Percentiles rank a stretch among this genome's conserved stretches.
Conservation (phyloP, 2,329 filamentous ascomycete genomes). For the Aspergillus neotritici region DNA sequence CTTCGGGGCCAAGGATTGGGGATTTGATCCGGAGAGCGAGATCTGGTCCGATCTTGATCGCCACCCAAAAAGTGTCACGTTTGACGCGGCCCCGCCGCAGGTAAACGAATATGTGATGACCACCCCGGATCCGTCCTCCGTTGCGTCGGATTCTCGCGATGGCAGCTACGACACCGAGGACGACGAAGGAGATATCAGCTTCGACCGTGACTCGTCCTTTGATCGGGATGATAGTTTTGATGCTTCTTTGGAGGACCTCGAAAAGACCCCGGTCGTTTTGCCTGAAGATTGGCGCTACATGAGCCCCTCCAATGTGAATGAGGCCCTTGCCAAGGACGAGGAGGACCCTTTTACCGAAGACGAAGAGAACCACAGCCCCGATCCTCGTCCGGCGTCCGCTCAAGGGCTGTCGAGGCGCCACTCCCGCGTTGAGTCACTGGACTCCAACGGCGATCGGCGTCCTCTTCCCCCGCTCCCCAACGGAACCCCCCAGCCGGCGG, state of each 20-base stretch:
- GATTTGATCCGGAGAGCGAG: conserved; percentile 62
- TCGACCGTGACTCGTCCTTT: conserved; percentile 52
- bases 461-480: conserved; percentile 81
- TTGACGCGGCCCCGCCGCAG: conserved; percentile 86
- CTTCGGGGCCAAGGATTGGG: conserved; percentile 54
- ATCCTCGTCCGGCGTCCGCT: conserved; percentile 46
- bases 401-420: conserved; percentile 34
- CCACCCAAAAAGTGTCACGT: conserved; percentile 94
- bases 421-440: conserved; percentile 64
- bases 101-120: conserved; percentile 98
- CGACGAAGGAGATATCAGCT: conserved; percentile 60
- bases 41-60: conserved; percentile 68
- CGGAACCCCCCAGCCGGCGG: conserved; percentile 28
- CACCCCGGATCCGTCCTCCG: conserved; percentile 89
- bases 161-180: conserved; percentile 86
- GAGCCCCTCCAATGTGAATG: conserved; percentile 60
- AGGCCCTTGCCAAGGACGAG: conserved; percentile 47
- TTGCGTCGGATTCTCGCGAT: conserved; percentile 83
- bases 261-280: conserved; percentile 96
- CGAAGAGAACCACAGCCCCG: conserved; percentile 61
- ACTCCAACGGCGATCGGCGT: conserved; percentile 73
- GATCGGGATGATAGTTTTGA: conserved; percentile 86
- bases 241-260: conserved; percentile 87
- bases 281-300: conserved; percentile 90
- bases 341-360: conserved; percentile 63